These are phyloP conservation scores for Fusarium austroafricanum DNA, from an alignment of 2,329 filamentous ascomycete species.

Conservation along the genomic window DNA sequence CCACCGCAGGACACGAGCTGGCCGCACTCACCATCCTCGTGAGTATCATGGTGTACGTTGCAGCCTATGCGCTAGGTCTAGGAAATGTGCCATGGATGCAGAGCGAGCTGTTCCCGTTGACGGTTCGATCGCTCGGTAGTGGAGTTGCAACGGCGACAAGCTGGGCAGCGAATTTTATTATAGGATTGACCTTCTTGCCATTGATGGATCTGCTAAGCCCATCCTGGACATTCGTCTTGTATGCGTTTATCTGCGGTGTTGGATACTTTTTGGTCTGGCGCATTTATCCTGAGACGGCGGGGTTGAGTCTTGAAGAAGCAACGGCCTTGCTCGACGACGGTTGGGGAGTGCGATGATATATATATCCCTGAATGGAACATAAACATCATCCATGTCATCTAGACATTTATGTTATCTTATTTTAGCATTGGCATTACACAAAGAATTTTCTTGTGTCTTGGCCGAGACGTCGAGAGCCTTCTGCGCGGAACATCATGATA, in stretches of 20 bases:
- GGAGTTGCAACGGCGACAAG: constrained; percentile 82
- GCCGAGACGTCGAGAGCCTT: constrained; percentile 24
- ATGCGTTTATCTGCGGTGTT: constrained; percentile 74
- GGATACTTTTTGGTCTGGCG: constrained; percentile 77
- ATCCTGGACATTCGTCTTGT: constrained; percentile 82
- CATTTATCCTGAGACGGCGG: constrained; percentile 89
- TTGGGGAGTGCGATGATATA: constrained; percentile 72
- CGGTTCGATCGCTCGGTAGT: constrained; percentile 78
- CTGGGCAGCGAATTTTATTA: constrained; percentile 87
- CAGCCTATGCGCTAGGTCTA: constrained; percentile 85
- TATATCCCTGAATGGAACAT: constrained; percentile 3
- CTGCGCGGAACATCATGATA: background rate
- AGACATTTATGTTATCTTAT: background rate
- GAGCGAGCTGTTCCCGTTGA: constrained; percentile 86
- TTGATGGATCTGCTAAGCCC: constrained; percentile 83
- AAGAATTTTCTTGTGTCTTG: constrained; percentile 13
- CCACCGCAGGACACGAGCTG: constrained; percentile 35
- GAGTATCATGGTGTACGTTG: constrained; percentile 85
- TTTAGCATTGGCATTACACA: background rate
- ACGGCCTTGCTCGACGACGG: constrained; percentile 75
- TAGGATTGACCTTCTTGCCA: constrained; percentile 88
- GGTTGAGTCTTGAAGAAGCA: constrained; percentile 83
- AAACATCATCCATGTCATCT: background rate
- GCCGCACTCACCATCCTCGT: constrained; percentile 72
- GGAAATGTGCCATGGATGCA: constrained; percentile 98